Evolutionary conservation across 768 basidiomycete genomes (phyloP).

Genomic region (Leccinum subtestaceum): DNA sequence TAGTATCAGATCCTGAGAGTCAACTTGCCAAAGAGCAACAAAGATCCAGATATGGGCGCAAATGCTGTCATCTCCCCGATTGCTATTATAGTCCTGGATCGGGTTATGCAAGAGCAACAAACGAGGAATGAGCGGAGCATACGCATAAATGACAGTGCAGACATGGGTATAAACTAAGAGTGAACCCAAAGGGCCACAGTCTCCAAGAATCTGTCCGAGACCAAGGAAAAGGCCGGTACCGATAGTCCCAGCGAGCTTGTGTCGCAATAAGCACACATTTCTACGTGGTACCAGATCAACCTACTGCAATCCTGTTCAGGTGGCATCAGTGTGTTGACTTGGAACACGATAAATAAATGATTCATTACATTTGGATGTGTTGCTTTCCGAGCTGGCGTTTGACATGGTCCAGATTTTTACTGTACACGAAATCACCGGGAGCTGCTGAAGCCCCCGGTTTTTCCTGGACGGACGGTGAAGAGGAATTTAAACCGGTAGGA

Average conservation of each 20-base stretch:
- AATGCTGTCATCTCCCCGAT: constrained; percentile 31
- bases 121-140: neutral
- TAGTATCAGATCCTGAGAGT: neutral
- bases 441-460: neutral
- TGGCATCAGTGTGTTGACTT: neutral
- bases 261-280: neutral
- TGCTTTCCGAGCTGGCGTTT: constrained; percentile 19
- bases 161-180: constrained; percentile 30
- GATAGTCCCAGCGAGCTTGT: constrained; percentile 29
- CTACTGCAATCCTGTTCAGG: constrained; percentile 20
- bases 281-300: neutral
- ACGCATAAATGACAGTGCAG: constrained; percentile 30
- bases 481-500: neutral
- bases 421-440: constrained; percentile 15
- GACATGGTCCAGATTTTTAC: constrained; percentile 14
- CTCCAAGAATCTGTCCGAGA: constrained; percentile 27
- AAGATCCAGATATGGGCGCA: constrained; percentile 30
- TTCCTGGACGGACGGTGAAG: neutral
- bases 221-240: constrained; percentile 33
- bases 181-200: constrained; percentile 28
- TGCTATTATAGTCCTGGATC: constrained; percentile 26
- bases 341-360: neutral
- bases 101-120: neutral
- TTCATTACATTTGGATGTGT: constrained; percentile 20
- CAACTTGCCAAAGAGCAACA: constrained; percentile 26